Base-by-base conservation (phyloP, 2,329 filamentous ascomycete genomes). In the Mycocentrospora acerina region DNA sequence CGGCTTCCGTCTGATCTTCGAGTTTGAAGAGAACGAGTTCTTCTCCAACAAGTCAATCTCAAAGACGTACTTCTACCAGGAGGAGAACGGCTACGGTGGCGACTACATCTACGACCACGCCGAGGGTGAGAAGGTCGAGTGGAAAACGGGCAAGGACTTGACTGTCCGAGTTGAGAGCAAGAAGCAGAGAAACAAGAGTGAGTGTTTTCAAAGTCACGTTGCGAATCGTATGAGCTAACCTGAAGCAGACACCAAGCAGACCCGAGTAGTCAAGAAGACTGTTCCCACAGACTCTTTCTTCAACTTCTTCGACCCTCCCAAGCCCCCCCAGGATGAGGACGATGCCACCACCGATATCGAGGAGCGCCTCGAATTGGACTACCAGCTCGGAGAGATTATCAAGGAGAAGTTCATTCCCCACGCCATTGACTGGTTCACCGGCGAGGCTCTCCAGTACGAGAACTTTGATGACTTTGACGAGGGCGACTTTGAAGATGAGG, bases 41-140 rank as follows among this genome's bases (percentile, higher is more conserved):
- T 98, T 98, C 81, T 86, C 83, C 70, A 97, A 98, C 81, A 96
- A 95, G 79, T 88, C 81, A 57, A 83, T 98, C 70, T 90, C 88
- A 65, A 98, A 98, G 82, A 96, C 91, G 43, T 98, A 98, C 75
- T 97, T 83, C 77, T 98, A 98, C 76, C 91, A 96, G 74, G 94
- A 93, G 66, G 93, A 98, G 80, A 96, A 86, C 61, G 93, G 93
- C 43, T 98, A 98, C 64, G 93, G 91, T 57, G 94, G 93, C 56
- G 94, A 98, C 71, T 98, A 97, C 75, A 97, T 98, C 72, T 98
- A 98, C 69, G 93, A 98, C 69, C 93, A 98, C 67, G 93, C 94
- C 41, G 91, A 98, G 71, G 93, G 94, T 52, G 88, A 95, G 69
- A 93, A 95, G 79, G 95, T 98, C 62, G 86, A 96, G 59, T 98